Evolutionary conservation across 1,139 yeast species (phyloP).

Genomic region (Arxiozyma telluris): DNA sequence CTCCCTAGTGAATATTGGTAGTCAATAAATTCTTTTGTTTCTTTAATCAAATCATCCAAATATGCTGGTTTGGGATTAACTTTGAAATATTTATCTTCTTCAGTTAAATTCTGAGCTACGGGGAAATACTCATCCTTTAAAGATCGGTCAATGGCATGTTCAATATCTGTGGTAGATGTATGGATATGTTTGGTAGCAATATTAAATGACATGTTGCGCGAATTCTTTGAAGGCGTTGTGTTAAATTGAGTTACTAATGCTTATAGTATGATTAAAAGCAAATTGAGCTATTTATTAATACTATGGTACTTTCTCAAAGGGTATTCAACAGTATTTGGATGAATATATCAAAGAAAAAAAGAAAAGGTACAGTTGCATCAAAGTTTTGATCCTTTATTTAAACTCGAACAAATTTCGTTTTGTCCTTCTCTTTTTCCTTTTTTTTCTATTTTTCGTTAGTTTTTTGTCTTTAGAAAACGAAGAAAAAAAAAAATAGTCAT

Average conservation of each 20-base stretch:
- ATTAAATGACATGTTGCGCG: not conserved
- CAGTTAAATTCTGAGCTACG: constrained; percentile 47
- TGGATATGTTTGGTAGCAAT: constrained; percentile 26
- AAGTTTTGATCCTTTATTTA: too few species aligned
- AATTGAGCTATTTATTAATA: too few species aligned
- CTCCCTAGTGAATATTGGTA: constrained; percentile 37
- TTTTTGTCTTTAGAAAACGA: too few species aligned
- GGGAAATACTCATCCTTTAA: constrained; percentile 56
- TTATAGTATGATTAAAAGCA: too few species aligned
- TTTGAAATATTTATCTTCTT: constrained; percentile 68
- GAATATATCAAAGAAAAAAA: too few species aligned
- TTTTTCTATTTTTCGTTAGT: too few species aligned
- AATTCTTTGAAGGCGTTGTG: not conserved
- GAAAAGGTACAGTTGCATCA: not conserved
- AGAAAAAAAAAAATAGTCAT: too few species aligned
- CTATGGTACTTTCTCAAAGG: too few species aligned
- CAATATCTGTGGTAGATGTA: constrained; percentile 65
- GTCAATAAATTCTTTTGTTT: constrained; percentile 52
- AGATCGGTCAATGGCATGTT: constrained; percentile 68
- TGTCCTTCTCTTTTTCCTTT: too few species aligned
- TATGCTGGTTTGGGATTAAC: constrained; percentile 65
- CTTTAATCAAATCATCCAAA: constrained; percentile 48
- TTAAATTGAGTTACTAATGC: too few species aligned
- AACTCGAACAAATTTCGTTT: not conserved
- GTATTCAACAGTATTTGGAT: not conserved